Base-by-base conservation (phyloP, 1,284 basidiomycete genomes). In the Polyporus tsugae region DNA sequence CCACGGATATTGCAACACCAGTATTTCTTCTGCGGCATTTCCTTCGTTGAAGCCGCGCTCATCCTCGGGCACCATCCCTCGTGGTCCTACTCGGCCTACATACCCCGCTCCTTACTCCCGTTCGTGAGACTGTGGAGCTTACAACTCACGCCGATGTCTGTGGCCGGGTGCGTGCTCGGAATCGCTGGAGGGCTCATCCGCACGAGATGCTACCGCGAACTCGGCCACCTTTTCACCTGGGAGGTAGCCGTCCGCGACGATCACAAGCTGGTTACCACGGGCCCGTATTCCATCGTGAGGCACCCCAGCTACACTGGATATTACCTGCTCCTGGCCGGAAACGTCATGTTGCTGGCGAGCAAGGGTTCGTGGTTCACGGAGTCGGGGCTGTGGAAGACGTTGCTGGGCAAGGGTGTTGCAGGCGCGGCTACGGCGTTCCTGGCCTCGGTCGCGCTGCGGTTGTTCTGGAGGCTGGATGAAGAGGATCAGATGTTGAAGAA, bases 1-100 rank as follows among this genome's bases (percentile, higher is more conserved):
- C 6, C 22, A 15, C 7, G n/a, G 25, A 22, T 29, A 7, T 15
- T 19, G 3, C 7, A 38, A 15, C 22, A 5, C 3, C 22, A 60
- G 58, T 60, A 39, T 22, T 38, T 60, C 38, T 42, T 38, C 38
- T 60, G 58, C 38, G n/a, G 58, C 22, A 13, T 60, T 29, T 60
- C 58, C 38, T 39, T 60, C n/a, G 17, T 60, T 6, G 58, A 60
- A 22, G 58, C 17, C 36, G 58, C 58, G 38, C 58, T 60, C 38
- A 60, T 60, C 58, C 19, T 60, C 38, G 58, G 58, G 38, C 58
- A 60, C 38, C 58, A 60, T 17, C 58, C 58, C 38, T 60, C 58
- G n/a, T 60, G 58, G 58, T 3, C 58, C 36, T 60, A 41, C 13
- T 60, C 58, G 15, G 58, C 58, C 22, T 60, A 39, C 36, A 60